Percentiles rank a stretch among this genome's conserved stretches.
Conservation (phyloP, 2,329 filamentous ascomycete species). For the Simplicillium aogashimaense region DNA sequence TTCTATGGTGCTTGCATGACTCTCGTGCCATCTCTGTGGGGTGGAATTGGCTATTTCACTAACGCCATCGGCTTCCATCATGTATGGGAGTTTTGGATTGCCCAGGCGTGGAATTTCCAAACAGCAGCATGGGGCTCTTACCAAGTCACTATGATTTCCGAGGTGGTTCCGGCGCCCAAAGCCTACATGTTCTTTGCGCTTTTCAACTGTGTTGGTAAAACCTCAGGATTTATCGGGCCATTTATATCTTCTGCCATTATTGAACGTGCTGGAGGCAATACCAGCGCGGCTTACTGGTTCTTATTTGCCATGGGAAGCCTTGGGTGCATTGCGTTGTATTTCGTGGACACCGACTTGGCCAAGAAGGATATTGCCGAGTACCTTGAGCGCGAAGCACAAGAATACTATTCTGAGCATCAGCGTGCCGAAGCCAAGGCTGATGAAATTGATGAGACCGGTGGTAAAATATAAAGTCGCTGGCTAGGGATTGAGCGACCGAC, state of each 20-base stretch:
- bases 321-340: conserved; percentile 9
- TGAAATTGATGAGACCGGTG: neutral
- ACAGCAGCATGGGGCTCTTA: conserved; percentile 10
- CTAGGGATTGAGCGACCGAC: too few species aligned
- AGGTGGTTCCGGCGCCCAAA: conserved; percentile 12
- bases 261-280: conserved; percentile 6
- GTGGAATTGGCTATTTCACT: conserved; percentile 11
- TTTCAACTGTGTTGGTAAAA: conserved; percentile 14
- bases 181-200: conserved; percentile 13
- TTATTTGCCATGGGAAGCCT: conserved; percentile 10
- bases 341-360: conserved; percentile 11
- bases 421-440: conserved; percentile 48
- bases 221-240: conserved; percentile 13
- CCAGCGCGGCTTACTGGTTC: conserved; percentile 11
- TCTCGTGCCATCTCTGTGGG: conserved; percentile 9
- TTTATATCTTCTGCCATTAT: conserved; percentile 14
- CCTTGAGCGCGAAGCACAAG: conserved; percentile 39
- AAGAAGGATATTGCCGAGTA: conserved; percentile 11
- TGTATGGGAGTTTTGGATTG: conserved; percentile 11
- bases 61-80: conserved; percentile 10
- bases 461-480: neutral
- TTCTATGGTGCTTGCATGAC: conserved; percentile 12
- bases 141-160: conserved; percentile 14
- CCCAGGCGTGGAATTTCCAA: conserved; percentile 10
- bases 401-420: conserved; percentile 50